phyloP scores from a whole-genome alignment of 2,329 filamentous ascomycete genomes.

The Aspergillus pseudoviridinutans region DNA sequence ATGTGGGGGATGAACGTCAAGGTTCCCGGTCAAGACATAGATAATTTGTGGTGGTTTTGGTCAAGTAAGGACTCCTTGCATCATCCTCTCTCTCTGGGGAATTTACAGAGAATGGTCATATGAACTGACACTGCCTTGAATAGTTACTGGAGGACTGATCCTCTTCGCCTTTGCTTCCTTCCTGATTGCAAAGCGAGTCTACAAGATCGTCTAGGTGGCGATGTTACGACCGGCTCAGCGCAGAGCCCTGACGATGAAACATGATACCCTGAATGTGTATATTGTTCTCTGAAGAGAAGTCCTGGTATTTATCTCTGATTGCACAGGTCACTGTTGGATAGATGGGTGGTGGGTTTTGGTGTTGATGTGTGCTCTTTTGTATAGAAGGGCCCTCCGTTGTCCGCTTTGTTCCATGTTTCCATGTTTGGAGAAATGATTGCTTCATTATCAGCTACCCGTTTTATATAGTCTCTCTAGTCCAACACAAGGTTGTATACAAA shows the following conservation, averaged over 20 bases:
- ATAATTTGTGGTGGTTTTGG: constrained; percentile 73
- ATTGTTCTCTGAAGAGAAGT: not conserved
- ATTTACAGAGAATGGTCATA: not conserved
- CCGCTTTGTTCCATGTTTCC: no score
- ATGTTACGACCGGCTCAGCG: not conserved
- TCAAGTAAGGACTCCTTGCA: constrained; percentile 40
- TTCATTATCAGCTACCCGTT: not conserved
- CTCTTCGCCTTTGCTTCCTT: constrained; percentile 78
- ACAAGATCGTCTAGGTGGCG: constrained; percentile 63
- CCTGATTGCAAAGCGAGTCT: constrained; percentile 76
- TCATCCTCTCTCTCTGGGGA: not conserved
- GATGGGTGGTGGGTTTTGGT: not conserved
- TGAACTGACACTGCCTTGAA: constrained; percentile 2
- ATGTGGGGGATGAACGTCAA: constrained; percentile 99
- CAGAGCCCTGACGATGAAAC: not conserved
- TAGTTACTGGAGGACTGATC: constrained; percentile 68
- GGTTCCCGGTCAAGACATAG: constrained; percentile 85
- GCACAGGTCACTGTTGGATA: not conserved
- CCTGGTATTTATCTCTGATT: not conserved
- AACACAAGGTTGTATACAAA: not conserved
- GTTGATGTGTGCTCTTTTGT: not conserved
- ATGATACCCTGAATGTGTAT: constrained; percentile 9
- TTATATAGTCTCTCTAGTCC: not conserved
- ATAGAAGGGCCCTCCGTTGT: not conserved
- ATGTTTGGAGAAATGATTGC: not conserved